These are phyloP conservation scores for Lupinus albus DNA, from an alignment of 306 rosid genomes.

Conservation along the genomic window DNA sequence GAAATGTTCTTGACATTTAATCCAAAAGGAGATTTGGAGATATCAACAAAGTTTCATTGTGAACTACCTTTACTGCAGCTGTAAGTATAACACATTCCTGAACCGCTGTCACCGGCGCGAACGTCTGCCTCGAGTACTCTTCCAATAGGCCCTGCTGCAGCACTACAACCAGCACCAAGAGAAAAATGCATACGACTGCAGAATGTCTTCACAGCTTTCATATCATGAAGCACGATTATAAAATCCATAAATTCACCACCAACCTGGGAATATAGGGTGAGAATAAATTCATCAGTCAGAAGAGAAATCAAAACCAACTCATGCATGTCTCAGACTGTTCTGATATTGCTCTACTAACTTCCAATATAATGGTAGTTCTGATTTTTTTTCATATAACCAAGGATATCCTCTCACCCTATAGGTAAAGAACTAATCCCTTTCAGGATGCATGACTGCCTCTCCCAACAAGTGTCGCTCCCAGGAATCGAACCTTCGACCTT, in stretches of 20 bases:
- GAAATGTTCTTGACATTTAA: background rate
- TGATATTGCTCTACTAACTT: background rate
- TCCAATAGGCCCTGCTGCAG: conserved; percentile 94
- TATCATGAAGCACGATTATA: conserved; percentile 78
- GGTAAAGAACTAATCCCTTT: too few species aligned
- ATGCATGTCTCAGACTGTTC: background rate
- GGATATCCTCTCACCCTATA: too few species aligned
- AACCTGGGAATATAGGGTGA: conserved; percentile 54
- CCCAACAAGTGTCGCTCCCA: too few species aligned
- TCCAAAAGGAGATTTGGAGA: background rate
- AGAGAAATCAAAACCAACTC: conserved; percentile 17
- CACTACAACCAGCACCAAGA: conserved; percentile 97
- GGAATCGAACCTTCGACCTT: too few species aligned
- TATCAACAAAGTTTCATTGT: background rate
- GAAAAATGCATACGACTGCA: conserved; percentile 96
- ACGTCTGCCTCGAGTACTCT: conserved; percentile 90
- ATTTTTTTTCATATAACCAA: too few species aligned
- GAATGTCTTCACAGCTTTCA: conserved; percentile 88
- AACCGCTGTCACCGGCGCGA: conserved; percentile 93
- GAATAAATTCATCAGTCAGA: conserved; percentile 29
- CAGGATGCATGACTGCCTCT: too few species aligned
- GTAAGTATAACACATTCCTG: conserved; percentile 97
- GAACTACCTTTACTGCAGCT: conserved; percentile 90
- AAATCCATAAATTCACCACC: conserved; percentile 96
- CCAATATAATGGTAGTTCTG: conserved; percentile 1